phyloP scores from a whole-genome alignment of 2,329 filamentous ascomycete genomes.

The Nothopassalora personata region DNA sequence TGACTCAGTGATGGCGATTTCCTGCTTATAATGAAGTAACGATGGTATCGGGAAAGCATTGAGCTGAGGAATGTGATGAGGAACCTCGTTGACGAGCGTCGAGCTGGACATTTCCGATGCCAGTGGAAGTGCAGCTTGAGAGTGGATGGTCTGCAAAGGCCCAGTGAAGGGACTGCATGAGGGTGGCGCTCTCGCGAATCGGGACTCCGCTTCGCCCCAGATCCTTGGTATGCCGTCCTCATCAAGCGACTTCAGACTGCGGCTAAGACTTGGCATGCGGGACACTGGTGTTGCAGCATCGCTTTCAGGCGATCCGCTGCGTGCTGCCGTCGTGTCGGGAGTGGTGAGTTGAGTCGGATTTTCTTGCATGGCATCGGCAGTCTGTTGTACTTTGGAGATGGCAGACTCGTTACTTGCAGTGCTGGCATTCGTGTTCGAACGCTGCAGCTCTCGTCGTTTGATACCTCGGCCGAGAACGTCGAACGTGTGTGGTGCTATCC shows the following conservation, averaged over 20 bases:
- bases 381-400: neutral
- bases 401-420: conserved; percentile 11
- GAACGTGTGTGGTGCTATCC: conserved; percentile 18
- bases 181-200: conserved; percentile 10
- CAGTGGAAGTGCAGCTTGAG: conserved; percentile 18
- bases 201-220: neutral
- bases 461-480: conserved; percentile 26
- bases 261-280: neutral
- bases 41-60: neutral
- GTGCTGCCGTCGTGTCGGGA: neutral
- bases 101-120: neutral
- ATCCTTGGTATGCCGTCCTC: conserved; percentile 1
- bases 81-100: neutral
- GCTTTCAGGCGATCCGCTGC: neutral
- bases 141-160: conserved; percentile 26
- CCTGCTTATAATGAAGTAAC: neutral
- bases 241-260: conserved; percentile 12
- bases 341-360: neutral
- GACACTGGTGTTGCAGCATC: neutral
- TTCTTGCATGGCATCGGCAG: neutral
- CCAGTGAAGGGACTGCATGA: conserved; percentile 25
- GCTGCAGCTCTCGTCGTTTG: conserved; percentile 21
- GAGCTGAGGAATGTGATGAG: neutral
- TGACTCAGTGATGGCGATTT: neutral
- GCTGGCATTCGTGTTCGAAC: conserved; percentile 15